Conservation (phyloP, 2,329 filamentous ascomycete species). For the Immersiporthe knoxdaviesiana region DNA sequence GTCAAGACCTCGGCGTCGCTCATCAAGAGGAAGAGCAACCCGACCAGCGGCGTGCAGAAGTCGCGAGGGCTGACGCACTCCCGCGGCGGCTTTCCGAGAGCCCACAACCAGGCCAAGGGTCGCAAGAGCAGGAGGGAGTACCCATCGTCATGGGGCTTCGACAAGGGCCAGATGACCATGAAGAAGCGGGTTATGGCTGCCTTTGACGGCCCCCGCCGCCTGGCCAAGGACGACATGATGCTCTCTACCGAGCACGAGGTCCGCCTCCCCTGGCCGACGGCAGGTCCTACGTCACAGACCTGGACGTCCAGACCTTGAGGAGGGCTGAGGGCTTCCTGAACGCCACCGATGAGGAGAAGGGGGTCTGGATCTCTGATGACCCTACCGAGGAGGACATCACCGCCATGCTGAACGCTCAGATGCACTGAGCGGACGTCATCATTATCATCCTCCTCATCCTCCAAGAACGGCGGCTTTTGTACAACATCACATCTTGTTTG, state of each 20-base stretch:
- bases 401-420: conserved; percentile 55
- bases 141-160: conserved; percentile 90
- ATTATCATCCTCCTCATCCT: background rate
- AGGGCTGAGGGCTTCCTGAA: conserved; percentile 82
- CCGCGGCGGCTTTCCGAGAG: conserved; percentile 65
- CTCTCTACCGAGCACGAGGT: conserved; percentile 94
- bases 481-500: background rate
- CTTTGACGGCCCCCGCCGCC: conserved; percentile 82
- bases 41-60: conserved; percentile 62
- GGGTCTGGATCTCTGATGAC: conserved; percentile 78
- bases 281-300: conserved; percentile 84
- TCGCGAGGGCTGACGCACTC: conserved; percentile 77
- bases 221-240: conserved; percentile 99
- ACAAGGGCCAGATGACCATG: conserved; percentile 93
- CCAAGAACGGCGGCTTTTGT: background rate
- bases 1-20: conserved; percentile 47
- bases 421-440: conserved; percentile 13
- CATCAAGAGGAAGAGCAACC: conserved; percentile 62
- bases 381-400: conserved; percentile 64
- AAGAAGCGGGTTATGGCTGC: conserved; percentile 96
- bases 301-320: conserved; percentile 88
- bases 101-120: conserved; percentile 58
- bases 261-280: conserved; percentile 76
- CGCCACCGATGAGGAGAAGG: conserved; percentile 85
- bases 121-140: conserved; percentile 94